Evolutionary conservation across 768 basidiomycete genomes (phyloP).

Genomic region (Daedaleopsis sinensis): DNA sequence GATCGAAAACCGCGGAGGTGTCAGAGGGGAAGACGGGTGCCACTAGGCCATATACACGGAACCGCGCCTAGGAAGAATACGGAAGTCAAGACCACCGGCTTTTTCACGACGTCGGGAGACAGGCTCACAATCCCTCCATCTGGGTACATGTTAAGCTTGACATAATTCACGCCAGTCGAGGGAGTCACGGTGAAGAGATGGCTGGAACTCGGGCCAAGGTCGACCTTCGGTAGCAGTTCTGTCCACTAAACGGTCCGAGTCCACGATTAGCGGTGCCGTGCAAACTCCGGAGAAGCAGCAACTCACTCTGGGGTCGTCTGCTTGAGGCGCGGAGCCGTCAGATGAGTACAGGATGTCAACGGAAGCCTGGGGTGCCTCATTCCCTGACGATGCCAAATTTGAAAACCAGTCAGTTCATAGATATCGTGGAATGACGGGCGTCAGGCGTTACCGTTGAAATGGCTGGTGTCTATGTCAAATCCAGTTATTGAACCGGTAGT

Average conservation of each 20-base stretch:
- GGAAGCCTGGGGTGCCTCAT: conserved; percentile 84
- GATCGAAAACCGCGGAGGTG: conserved; percentile 61
- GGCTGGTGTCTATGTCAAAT: conserved; percentile 93
- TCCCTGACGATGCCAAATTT: conserved; percentile 49
- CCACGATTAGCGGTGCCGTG: background rate
- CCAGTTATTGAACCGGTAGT: conserved; percentile 72
- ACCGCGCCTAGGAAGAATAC: conserved; percentile 67
- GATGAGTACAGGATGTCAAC: conserved; percentile 60
- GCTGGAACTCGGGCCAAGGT: conserved; percentile 81
- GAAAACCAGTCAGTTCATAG: background rate
- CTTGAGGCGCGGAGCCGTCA: conserved; percentile 40
- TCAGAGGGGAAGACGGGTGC: conserved; percentile 60
- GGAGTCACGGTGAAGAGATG: conserved; percentile 82
- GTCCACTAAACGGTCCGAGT: conserved; percentile 59
- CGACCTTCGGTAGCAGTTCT: conserved; percentile 73
- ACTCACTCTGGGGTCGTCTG: conserved; percentile 58
- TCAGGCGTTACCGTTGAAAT: conserved; percentile 76
- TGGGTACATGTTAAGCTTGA: conserved; percentile 94
- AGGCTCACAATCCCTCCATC: conserved; percentile 90
- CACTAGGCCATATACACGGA: conserved; percentile 88
- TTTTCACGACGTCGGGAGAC: conserved; percentile 7
- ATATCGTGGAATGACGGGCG: background rate
- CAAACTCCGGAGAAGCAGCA: background rate
- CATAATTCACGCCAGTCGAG: conserved; percentile 62
- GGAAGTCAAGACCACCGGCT: background rate